These are phyloP conservation scores for Pythium guiyangense DNA, from an alignment of 352 stramenopile genomes.

Conservation along the genomic window DNA sequence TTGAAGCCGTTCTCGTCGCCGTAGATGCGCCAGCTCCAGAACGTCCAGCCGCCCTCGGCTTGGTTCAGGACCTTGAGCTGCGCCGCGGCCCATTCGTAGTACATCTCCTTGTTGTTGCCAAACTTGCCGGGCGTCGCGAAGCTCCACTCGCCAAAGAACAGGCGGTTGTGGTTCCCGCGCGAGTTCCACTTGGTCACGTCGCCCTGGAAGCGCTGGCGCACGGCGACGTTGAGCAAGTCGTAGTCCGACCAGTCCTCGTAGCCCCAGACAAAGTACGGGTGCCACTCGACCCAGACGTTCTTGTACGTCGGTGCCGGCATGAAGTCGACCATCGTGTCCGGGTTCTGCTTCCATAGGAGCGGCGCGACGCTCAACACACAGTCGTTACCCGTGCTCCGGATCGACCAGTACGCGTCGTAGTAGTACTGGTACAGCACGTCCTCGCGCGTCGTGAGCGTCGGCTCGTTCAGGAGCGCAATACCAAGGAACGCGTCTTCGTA, in stretches of 20 bases:
- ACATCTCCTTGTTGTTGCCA: conserved; percentile 26
- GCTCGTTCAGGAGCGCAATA: conserved; percentile 73
- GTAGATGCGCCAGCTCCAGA: conserved; percentile 74
- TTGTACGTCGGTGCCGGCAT: conserved; percentile 41
- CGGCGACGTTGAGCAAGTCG: conserved; percentile 38
- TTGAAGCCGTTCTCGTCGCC: conserved; percentile 54
- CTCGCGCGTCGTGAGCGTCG: conserved; percentile 38
- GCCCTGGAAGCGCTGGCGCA: conserved; percentile 39
- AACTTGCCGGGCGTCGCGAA: conserved; percentile 57
- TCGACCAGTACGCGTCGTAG: conserved; percentile 51
- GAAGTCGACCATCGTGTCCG: conserved; percentile 44
- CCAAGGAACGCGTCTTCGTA: conserved; percentile 66
- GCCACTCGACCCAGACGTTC: conserved; percentile 86
- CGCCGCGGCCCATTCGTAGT: conserved; percentile 43
- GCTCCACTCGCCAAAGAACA: conserved; percentile 49
- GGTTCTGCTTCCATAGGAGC: conserved; percentile 41
- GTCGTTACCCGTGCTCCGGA: conserved; percentile 51
- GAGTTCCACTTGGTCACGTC: conserved; percentile 37
- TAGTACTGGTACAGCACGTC: conserved; percentile 75
- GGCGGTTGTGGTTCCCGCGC: conserved; percentile 27
- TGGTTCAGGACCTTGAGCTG: conserved; percentile 51
- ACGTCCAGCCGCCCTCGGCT: conserved; percentile 56
- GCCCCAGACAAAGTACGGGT: conserved; percentile 82
- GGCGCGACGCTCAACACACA: conserved; percentile 63
- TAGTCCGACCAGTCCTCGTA: conserved; percentile 53